A percentile compares a stretch with the other conserved stretches of the same genome.
Conservation (phyloP, 768 basidiomycete species). For the Lenzites betulinus region DNA sequence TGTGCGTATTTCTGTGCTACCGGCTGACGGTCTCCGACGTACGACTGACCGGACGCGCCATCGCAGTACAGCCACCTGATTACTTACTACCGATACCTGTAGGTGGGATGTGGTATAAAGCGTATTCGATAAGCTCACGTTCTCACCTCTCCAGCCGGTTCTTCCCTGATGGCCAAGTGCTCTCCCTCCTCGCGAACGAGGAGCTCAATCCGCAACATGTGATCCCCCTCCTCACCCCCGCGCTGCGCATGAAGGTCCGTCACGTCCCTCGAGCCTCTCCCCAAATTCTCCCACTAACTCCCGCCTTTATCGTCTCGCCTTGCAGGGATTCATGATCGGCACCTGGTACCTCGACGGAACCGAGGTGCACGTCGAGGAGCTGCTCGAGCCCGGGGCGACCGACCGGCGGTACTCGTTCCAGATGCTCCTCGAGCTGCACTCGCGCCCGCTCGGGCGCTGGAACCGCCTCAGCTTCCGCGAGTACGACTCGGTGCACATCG, state of each 20-base stretch:
- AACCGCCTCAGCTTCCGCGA: conserved; percentile 74
- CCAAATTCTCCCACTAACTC: not conserved
- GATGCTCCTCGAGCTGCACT: conserved; percentile 71
- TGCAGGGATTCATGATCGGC: conserved; percentile 71
- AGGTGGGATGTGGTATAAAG: conserved; percentile 29
- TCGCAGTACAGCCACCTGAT: conserved; percentile 77
- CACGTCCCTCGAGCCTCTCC: not conserved
- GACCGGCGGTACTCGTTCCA: conserved; percentile 61
- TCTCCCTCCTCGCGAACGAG: conserved; percentile 85
- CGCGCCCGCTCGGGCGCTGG: conserved; percentile 83
- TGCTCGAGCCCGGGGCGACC: conserved; percentile 51
- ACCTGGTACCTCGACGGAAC: conserved; percentile 70
- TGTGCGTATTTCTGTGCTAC: conserved; percentile 45
- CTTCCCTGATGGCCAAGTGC: conserved; percentile 81
- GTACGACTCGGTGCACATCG: conserved; percentile 78
- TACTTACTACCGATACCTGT: conserved; percentile 93
- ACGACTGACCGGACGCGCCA: conserved; percentile 9
- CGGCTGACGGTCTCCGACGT: not conserved
- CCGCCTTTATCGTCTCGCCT: not conserved
- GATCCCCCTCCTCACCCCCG: conserved; percentile 75
- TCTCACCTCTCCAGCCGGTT: conserved; percentile 61
- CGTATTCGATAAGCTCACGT: not conserved
- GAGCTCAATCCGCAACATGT: conserved; percentile 68
- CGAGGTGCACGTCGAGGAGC: conserved; percentile 60
- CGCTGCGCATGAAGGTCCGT: conserved; percentile 73